Conservation (phyloP, 495 filamentous ascomycete genomes). For the Aspergillus panamensis region DNA sequence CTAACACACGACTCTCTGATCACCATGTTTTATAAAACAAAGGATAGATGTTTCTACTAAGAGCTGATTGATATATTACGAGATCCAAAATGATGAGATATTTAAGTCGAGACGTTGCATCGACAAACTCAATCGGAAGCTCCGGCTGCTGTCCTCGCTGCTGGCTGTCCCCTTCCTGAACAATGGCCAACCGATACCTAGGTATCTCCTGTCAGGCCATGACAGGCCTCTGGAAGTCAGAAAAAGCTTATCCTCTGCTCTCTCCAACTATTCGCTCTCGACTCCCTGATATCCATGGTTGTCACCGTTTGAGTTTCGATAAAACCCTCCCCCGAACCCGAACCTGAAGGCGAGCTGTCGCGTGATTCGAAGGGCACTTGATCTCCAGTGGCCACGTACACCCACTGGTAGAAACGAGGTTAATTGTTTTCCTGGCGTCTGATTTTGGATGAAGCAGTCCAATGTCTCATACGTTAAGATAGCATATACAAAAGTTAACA, state of each 20-base stretch:
- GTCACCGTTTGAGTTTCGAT: background rate
- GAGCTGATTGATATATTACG: background rate
- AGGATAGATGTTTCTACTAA: background rate
- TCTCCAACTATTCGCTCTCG: background rate
- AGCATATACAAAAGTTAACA: conserved; percentile 6
- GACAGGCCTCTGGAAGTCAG: background rate
- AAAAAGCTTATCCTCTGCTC: background rate
- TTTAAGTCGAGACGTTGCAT: conserved; percentile 8
- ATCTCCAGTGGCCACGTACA: background rate
- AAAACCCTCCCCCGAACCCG: background rate
- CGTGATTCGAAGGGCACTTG: background rate
- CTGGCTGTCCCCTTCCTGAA: background rate
- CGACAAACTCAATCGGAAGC: conserved; percentile 11
- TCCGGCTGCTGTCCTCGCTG: background rate
- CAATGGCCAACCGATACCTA: background rate
- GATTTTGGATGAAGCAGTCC: conserved; percentile 26
- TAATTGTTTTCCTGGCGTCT: conserved; percentile 25
- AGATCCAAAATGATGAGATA: background rate
- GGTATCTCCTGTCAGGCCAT: background rate
- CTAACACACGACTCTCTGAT: background rate
- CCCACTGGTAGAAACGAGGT: background rate
- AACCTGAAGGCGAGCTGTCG: background rate
- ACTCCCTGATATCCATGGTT: background rate
- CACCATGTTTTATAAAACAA: background rate
- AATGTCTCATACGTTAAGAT: conserved; percentile 30